Base-by-base conservation (phyloP, 2,329 filamentous ascomycete genomes). In the Lachnellula hyalina region DNA sequence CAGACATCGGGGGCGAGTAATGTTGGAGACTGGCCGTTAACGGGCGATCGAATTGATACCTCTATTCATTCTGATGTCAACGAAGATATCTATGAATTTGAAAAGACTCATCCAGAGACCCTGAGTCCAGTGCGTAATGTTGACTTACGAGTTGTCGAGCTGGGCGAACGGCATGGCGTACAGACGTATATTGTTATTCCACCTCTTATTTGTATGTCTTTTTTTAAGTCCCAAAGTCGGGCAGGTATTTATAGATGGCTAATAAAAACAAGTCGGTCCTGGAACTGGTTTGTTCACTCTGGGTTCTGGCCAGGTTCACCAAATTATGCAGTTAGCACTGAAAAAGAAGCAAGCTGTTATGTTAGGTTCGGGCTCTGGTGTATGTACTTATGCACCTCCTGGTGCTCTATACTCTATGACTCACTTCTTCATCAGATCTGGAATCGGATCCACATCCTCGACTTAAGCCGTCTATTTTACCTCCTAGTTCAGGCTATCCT, bases 121-220 rank as follows among this genome's bases (percentile, higher is more conserved):
- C 78, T 77, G 54, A 57, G 61, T 1, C 76, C 78, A 59, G 55
- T 60, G 11, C 73, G 77, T 12, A 73, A 71, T 0, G 71, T 73
- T 2, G 76, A 79, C 54, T 58, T 80, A 6, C 64, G 66, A 3
- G 73, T 77, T 12, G 61, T 77, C 1, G 68, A 74, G 5, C 63
- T 64, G 0, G 74, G 75, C 1, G 57, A 74, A 15, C 64, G 68
- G 17, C 45, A 68, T 0, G 70, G 71, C 3, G 72, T 82, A 2
- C 72, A 72, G 53, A 76, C 77, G 0, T 67, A 74, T 45, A 70
- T 77, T 47, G 67, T 81, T 45, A 76, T 76, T 70, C 67, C 71
- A 0, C 75, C 75, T 0, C 71, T 72, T 3, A 76, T 81, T 47
- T 81, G 59, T 61, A 55, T 42, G 54, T 44, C 5, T 21, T 49